Conservation (phyloP, 1,284 basidiomycete species). For the Sanguinoderma infundibulare region DNA sequence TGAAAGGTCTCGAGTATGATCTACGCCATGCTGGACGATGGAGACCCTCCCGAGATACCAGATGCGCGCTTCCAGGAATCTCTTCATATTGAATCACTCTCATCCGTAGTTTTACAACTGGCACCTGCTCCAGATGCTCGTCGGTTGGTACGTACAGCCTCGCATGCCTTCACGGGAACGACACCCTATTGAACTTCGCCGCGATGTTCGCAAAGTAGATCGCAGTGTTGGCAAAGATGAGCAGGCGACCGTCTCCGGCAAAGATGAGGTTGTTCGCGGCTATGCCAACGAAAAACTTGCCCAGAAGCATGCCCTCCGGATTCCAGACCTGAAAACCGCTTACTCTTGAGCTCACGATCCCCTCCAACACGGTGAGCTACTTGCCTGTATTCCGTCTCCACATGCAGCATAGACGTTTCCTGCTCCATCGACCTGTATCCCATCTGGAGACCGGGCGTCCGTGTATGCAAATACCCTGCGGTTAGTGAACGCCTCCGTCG, state of each 20-base stretch:
- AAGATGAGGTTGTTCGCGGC: constrained; percentile 71
- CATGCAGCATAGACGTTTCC: constrained; percentile 75
- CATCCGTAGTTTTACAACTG: neutral
- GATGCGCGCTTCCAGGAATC: too few relatives aligned
- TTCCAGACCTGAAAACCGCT: constrained; percentile 59
- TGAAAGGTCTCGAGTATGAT: too few relatives aligned
- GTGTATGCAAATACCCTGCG: constrained; percentile 74
- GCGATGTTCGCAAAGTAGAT: constrained; percentile 66
- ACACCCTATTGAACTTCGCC: constrained; percentile 39
- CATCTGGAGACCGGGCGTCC: constrained; percentile 68
- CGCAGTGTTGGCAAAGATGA: constrained; percentile 71
- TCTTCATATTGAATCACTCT: neutral
- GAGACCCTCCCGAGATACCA: too few relatives aligned
- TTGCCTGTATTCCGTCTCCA: constrained; percentile 73
- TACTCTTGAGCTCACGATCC: neutral
- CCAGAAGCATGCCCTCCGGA: constrained; percentile 63
- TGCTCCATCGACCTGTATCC: constrained; percentile 58
- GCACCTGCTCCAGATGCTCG: neutral
- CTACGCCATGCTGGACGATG: too few relatives aligned
- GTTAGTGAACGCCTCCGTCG: constrained; percentile 59
- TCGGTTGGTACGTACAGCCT: neutral
- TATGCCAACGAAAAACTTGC: constrained; percentile 73
- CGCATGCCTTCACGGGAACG: constrained; percentile 21
- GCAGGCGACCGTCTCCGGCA: constrained; percentile 62
- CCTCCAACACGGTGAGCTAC: constrained; percentile 21